A percentile compares a stretch with the other conserved stretches of the same genome.
These are phyloP conservation scores for Fusarium torulosum DNA, from an alignment of 2,329 filamentous ascomycete genomes.

Conservation along the genomic window DNA sequence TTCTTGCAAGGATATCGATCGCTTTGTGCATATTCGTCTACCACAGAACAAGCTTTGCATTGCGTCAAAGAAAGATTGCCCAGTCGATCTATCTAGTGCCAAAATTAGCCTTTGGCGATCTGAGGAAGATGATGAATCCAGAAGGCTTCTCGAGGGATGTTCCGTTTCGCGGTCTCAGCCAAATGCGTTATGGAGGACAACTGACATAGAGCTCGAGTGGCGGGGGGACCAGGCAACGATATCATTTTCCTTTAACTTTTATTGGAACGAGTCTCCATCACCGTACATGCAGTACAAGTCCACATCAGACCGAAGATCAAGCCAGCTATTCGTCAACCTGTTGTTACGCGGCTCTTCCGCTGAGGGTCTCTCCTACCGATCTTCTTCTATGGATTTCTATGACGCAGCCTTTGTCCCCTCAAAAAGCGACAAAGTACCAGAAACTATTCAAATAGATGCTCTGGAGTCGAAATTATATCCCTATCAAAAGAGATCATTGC, in stretches of 20 bases:
- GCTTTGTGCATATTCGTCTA: slow-evolving; percentile 38
- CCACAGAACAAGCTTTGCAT: slow-evolving; percentile 32
- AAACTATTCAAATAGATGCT: slow-evolving; percentile 57
- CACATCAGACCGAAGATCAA: slow-evolving; percentile 49
- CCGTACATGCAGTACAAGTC: slow-evolving; percentile 50
- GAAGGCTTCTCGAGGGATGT: not conserved
- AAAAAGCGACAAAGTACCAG: slow-evolving; percentile 55
- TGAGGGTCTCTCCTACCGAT: not conserved
- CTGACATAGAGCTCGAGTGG: slow-evolving; percentile 51
- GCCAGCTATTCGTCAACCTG: slow-evolving; percentile 53
- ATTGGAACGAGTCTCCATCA: slow-evolving; percentile 59
- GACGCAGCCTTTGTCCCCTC: slow-evolving; percentile 73
- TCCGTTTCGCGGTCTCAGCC: slow-evolving; percentile 14
- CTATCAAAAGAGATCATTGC: slow-evolving; percentile 77
- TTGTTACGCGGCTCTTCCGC: slow-evolving; percentile 49
- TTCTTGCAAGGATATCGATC: slow-evolving; percentile 38
- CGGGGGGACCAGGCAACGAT: slow-evolving; percentile 41
- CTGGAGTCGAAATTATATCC: slow-evolving; percentile 71
- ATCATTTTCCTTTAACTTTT: slow-evolving; percentile 54
- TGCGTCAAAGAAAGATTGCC: slow-evolving; percentile 23
- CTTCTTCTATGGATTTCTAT: slow-evolving; percentile 72
- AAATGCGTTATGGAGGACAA: slow-evolving; percentile 54
- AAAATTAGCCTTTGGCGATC: slow-evolving; percentile 42
- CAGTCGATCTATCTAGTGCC: slow-evolving; percentile 14
- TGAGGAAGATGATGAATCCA: slow-evolving; percentile 39